Percentiles rank a stretch among this genome's conserved stretches.
Conservation (phyloP, 1,284 basidiomycete genomes). For the Rhizoctonia solani region DNA sequence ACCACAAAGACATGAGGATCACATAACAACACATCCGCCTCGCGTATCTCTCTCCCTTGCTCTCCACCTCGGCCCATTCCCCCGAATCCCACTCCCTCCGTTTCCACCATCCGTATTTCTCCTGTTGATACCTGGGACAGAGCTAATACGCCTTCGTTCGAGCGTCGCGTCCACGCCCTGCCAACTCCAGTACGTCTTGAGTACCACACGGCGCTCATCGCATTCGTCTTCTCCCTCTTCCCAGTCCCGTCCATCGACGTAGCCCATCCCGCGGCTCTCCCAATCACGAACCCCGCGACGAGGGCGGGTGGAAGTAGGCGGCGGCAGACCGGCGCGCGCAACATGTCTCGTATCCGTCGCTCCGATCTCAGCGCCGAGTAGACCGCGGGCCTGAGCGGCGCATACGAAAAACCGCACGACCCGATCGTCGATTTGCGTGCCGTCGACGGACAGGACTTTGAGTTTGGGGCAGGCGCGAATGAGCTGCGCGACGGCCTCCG, state of each 20-base stretch:
- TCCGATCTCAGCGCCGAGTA: constrained; percentile 55
- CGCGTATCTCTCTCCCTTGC: constrained; percentile 9
- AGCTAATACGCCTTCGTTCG: constrained; percentile 34
- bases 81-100: not conserved
- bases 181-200: constrained; percentile 89
- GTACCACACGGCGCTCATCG: constrained; percentile 66
- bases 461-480: constrained; percentile 67
- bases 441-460: constrained; percentile 72
- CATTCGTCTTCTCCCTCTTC: constrained; percentile 71
- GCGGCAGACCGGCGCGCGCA: constrained; percentile 57
- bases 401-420: constrained; percentile 72
- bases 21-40: constrained; percentile 24
- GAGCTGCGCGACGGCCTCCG: constrained; percentile 65
- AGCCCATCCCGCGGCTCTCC: constrained; percentile 59
- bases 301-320: constrained; percentile 58
- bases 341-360: constrained; percentile 68
- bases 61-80: constrained; percentile 12
- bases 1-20: not conserved
- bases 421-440: constrained; percentile 67
- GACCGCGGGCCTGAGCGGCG: constrained; percentile 55
- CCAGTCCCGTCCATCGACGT: constrained; percentile 66
- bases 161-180: constrained; percentile 76
- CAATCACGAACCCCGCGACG: constrained; percentile 72
- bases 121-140: not conserved
- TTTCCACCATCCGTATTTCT: constrained; percentile 8